Base-by-base conservation (phyloP, 176 grass and related monocot species). In the Avena sativa region DNA sequence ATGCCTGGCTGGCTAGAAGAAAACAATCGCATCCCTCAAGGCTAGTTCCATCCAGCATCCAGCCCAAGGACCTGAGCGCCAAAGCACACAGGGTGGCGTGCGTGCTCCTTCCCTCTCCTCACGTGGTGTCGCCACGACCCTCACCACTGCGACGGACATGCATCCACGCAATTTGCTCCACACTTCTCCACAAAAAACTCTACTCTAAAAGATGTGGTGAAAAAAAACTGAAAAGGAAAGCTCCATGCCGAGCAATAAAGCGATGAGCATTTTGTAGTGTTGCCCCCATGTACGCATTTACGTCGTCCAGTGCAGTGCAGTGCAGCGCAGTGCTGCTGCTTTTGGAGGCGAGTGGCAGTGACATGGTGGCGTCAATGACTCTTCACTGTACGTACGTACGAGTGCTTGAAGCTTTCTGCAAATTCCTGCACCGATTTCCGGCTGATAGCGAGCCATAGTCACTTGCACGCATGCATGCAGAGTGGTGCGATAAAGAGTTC, bases 201-300 rank as follows among this genome's bases (percentile, higher is more conserved):
- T 44, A 8, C 43, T 8, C 46, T 48, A 48, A 9, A 53, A 56
- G 52, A 56, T 17, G 52, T 56, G 52, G 52, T 59, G 56, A 34
- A 43, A 43, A 43, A 59, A 44, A 71, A 71, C 69, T 55, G 21
- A 47, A 36, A 70, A 61, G 11, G 15, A 52, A 64, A 47, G 17
- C 71, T 76, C 70, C 58, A 40, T 62, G 52, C 49, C 51, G 14
- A 36, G 28, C 53, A 40, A 10, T 71, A 79, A 84, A 84, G 87
- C 47, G 74, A 64, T n/a, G 75, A 26, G 74, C 81, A 89, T 89
- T 88, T 89, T 84, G 74, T 88, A 71, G 68, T 47, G 19, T 62
- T 79, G 87, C 71, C 32, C 48, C 79, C 65, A 80, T 71, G 62
- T 15, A 56, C 4, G 25, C 13, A 69, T 38, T 15, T 69, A 32